Percentiles rank a stretch among this genome's conserved stretches.
Evolutionary conservation across 352 stramenopile species (phyloP).

Genomic region (Aphanomyces euteiches): DNA sequence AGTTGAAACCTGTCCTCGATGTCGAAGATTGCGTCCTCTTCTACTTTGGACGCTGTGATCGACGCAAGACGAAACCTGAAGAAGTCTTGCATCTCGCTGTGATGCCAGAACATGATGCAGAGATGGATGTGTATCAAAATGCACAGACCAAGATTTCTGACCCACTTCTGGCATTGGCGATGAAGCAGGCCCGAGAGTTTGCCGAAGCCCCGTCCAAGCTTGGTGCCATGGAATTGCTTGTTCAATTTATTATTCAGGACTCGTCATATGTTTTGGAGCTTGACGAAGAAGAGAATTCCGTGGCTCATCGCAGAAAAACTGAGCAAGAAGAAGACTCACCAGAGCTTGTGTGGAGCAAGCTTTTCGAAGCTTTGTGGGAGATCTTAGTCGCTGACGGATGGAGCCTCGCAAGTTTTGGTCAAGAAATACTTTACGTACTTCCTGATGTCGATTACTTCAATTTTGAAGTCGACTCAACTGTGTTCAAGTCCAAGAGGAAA

Average conservation of each 20-base stretch:
- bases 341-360: slow-evolving; percentile 41
- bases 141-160: not conserved
- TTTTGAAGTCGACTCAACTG: slow-evolving; percentile 67
- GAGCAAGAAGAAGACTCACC: slow-evolving; percentile 26
- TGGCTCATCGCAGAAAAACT: not conserved
- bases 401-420: slow-evolving; percentile 46
- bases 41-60: slow-evolving; percentile 53
- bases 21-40: slow-evolving; percentile 68
- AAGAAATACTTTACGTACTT: slow-evolving; percentile 63
- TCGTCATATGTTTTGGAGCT: not conserved
- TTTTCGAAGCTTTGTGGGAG: slow-evolving; percentile 48
- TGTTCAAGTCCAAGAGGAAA: slow-evolving; percentile 62
- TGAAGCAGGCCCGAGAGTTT: slow-evolving; percentile 12
- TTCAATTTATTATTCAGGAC: slow-evolving; percentile 20
- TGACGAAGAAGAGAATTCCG: too few relatives aligned
- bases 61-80: not conserved
- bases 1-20: slow-evolving; percentile 52
- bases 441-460: slow-evolving; percentile 59
- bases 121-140: not conserved
- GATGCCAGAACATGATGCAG: not conserved
- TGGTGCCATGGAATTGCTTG: slow-evolving; percentile 16
- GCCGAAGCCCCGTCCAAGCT: slow-evolving; percentile 8
- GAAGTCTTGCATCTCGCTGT: slow-evolving; percentile 8
- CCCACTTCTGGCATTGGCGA: not conserved
- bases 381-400: slow-evolving; percentile 53